Evolutionary conservation across 345 rosid species (phyloP).

Genomic region (Lenwebbia sp.): DNA sequence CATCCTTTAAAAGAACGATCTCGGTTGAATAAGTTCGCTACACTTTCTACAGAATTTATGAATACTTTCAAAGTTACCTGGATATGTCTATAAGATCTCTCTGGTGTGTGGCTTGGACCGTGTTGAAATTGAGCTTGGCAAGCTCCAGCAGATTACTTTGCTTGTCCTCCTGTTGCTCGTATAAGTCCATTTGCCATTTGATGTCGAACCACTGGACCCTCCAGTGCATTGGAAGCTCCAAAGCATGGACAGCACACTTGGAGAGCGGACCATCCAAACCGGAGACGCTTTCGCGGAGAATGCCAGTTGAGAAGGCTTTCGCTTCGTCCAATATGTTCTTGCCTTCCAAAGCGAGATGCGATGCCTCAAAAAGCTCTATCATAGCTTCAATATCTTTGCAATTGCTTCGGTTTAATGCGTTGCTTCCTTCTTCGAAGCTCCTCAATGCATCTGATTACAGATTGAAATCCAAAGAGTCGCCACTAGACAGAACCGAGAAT

Average conservation of each 20-base stretch:
- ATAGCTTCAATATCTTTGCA: conserved; percentile 10
- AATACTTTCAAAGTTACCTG: conserved; percentile 7
- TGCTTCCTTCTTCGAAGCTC: conserved; percentile 14
- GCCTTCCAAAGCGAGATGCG: conserved; percentile 19
- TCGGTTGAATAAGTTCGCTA: no score
- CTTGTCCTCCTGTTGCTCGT: not conserved
- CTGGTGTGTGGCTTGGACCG: conserved; percentile 35
- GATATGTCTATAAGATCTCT: conserved; percentile 30
- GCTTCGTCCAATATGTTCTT: conserved; percentile 22
- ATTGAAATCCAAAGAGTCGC: not conserved
- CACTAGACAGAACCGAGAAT: not conserved
- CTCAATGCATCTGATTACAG: conserved; percentile 15
- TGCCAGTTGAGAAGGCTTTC: conserved; percentile 4
- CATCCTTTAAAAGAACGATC: no score
- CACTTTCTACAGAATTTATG: no score
- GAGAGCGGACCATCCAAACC: not conserved
- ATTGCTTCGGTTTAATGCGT: not conserved
- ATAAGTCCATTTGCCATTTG: conserved; percentile 23
- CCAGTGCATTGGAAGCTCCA: conserved; percentile 35
- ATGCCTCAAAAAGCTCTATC: conserved; percentile 35
- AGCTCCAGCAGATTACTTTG: conserved; percentile 8
- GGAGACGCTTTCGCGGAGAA: not conserved
- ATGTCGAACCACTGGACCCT: conserved; percentile 40
- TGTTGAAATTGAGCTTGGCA: conserved; percentile 35
- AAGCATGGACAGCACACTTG: conserved; percentile 3